Percentiles rank a stretch among this genome's conserved stretches.
phyloP scores from a whole-genome alignment of 768 basidiomycete genomes.

The Tubosaeta sp. region DNA sequence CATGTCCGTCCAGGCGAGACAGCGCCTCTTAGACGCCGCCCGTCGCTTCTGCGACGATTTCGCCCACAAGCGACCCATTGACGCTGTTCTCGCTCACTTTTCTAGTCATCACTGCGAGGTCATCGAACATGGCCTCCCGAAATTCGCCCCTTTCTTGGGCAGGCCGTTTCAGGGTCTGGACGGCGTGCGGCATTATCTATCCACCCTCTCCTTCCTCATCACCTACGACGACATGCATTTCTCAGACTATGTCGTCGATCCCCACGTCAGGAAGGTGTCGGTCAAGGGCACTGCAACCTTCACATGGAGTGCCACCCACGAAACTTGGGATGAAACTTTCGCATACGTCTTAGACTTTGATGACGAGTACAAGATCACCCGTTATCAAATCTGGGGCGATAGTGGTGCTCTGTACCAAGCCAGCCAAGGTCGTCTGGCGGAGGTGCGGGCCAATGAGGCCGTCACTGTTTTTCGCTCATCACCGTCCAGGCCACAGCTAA shows the following conservation, averaged over 20 bases:
- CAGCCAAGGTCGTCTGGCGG: constrained; percentile 40
- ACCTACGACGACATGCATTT: constrained; percentile 51
- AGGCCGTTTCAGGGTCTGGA: constrained; percentile 41
- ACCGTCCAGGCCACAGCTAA: not conserved
- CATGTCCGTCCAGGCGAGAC: constrained; percentile 11
- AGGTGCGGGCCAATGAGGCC: constrained; percentile 5
- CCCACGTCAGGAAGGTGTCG: constrained; percentile 45
- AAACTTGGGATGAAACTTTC: constrained; percentile 63
- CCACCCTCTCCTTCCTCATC: constrained; percentile 41
- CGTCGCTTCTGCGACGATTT: constrained; percentile 51
- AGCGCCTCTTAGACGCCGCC: constrained; percentile 41
- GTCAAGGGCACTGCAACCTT: constrained; percentile 53
- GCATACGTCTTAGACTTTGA: constrained; percentile 60
- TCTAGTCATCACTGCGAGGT: constrained; percentile 43
- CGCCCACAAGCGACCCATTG: constrained; percentile 37
- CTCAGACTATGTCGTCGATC: constrained; percentile 52
- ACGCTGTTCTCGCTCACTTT: constrained; percentile 48
- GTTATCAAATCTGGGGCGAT: constrained; percentile 68
- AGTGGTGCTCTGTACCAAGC: constrained; percentile 62
- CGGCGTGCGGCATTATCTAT: constrained; percentile 48
- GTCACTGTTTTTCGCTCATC: not conserved
- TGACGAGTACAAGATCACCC: constrained; percentile 46
- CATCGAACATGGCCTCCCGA: constrained; percentile 51
- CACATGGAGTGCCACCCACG: constrained; percentile 48
- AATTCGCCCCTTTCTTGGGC: constrained; percentile 60